Evolutionary conservation across 768 basidiomycete genomes (phyloP).

Genomic region (Neoboletus magnificus): DNA sequence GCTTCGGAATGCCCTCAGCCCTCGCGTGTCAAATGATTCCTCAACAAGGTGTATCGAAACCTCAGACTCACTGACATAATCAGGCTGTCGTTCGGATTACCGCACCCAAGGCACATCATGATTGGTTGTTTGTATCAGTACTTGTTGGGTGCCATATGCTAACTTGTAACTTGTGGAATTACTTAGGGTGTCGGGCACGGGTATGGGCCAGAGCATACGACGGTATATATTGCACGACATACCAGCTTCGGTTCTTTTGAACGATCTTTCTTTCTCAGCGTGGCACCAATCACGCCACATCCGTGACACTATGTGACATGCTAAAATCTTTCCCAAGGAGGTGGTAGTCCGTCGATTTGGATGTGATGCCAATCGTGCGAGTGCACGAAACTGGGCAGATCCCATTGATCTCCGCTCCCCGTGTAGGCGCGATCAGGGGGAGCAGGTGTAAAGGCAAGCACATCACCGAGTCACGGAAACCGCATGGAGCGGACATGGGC

Average conservation of each 20-base stretch:
- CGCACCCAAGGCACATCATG: not conserved
- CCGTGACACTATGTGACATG: not conserved
- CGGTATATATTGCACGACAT: not conserved
- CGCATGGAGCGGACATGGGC: slow-evolving; percentile 3
- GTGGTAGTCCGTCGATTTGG: not conserved
- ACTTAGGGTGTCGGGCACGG: not conserved
- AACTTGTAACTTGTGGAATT: not conserved
- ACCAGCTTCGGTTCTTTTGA: not conserved
- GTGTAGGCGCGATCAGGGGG: not conserved
- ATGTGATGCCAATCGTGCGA: not conserved
- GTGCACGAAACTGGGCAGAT: not conserved
- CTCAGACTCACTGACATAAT: not conserved
- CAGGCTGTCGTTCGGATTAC: not conserved
- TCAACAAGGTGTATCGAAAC: not conserved
- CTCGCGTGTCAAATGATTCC: not conserved
- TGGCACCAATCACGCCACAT: not conserved
- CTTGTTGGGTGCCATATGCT: not conserved
- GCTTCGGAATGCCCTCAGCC: not conserved
- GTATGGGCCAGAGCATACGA: not conserved
- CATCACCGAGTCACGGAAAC: not conserved
- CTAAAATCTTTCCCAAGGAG: not conserved
- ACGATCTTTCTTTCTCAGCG: not conserved
- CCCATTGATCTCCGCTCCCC: not conserved
- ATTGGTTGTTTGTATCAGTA: not conserved
- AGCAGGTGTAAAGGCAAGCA: not conserved